Evolutionary conservation across 176 grass and related monocot genomes (phyloP), one percentile per base, ranked within the genome.

Genomic region (Coix lacrymajobi): DNA sequence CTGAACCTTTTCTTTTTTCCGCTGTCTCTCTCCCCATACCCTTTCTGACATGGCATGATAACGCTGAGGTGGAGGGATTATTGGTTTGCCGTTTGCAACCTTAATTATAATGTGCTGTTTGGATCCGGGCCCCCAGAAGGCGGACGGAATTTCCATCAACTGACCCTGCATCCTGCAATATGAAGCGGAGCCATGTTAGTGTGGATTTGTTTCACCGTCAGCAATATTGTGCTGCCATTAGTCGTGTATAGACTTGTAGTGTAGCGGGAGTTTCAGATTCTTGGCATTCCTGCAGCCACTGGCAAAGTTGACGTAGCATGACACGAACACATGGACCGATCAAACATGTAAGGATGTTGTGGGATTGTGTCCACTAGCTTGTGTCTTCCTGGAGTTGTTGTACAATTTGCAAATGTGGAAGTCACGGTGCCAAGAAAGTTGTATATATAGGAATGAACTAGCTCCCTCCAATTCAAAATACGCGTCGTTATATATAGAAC

Each of bases 1-100:
- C 17, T 32, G 6, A 34, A 54, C 17, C 11, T 80, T 73, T 22
- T 30, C 17, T 7, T 80, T 73, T 22, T 30, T 2, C 25, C 8
- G 28, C 69, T 40, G 19, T 66, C 69, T 56, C 11, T 74, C 11
- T 73, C 31, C 33, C 44, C 4, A 2, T 57, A 24, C 12, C 20
- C 7, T 86, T 73, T 73, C 67, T 73, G 16, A 80, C 8, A 69
- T 80, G 32, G 39, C 77, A 56, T 72, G 58, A 86, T 80, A 33
- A 56, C 31, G 17, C n/a, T 73, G 57, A 72, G 31, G 15, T 40
- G 56, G 43, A 65, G 3, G 12, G 17, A 64, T 79, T 64, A 64
- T 79, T 64, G 16, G 68, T 32, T 40, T 16, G 30, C 24, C 10
- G 3, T 77, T 85, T 71, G 66, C 66, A 72, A 9, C 57, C 19